Evolutionary conservation across 352 stramenopile genomes (phyloP).

Genomic region (Globisporangium nagaii): DNA sequence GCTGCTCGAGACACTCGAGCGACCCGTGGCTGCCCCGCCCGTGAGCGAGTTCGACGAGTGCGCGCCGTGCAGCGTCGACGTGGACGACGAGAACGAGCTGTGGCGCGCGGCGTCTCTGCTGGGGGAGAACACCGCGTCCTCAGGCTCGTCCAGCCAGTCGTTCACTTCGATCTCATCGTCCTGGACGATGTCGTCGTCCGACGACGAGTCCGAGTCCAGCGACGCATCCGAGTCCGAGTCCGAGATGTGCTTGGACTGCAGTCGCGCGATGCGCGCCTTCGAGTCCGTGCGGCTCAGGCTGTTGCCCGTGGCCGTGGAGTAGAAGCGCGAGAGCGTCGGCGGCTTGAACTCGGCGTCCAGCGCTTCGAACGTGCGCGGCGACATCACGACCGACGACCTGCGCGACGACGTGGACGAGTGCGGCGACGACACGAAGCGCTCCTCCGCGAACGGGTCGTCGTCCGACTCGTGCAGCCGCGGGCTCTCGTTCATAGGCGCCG

Average conservation of each 20-base stretch:
- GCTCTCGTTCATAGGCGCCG: neutral
- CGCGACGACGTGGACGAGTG: slow-evolving; percentile 13
- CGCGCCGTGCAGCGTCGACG: slow-evolving; percentile 31
- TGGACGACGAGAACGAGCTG: slow-evolving; percentile 50
- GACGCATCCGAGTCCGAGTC: slow-evolving; percentile 35
- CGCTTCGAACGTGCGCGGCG: slow-evolving; percentile 12
- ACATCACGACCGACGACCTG: slow-evolving; percentile 15
- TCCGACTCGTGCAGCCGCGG: neutral
- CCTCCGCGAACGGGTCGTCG: slow-evolving; percentile 12
- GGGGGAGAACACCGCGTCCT: slow-evolving; percentile 55
- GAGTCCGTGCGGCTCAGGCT: slow-evolving; percentile 10
- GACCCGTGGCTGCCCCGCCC: slow-evolving; percentile 13
- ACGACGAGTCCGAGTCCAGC: slow-evolving; percentile 22
- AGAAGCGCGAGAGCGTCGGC: slow-evolving; percentile 16
- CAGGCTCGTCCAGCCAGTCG: slow-evolving; percentile 74
- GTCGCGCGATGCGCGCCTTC: slow-evolving; percentile 12
- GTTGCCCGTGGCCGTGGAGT: neutral
- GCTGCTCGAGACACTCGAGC: slow-evolving; percentile 42
- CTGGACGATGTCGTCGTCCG: slow-evolving; percentile 21
- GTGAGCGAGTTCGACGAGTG: slow-evolving; percentile 30
- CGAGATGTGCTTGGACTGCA: slow-evolving; percentile 17
- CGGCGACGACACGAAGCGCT: slow-evolving; percentile 8
- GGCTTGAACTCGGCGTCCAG: slow-evolving; percentile 18
- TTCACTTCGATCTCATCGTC: slow-evolving; percentile 59
- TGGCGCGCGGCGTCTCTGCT: slow-evolving; percentile 23